A percentile compares a stretch with the other conserved stretches of the same genome.
Evolutionary conservation across 768 basidiomycete species (phyloP).

Genomic region (Sarcodon aspratus): DNA sequence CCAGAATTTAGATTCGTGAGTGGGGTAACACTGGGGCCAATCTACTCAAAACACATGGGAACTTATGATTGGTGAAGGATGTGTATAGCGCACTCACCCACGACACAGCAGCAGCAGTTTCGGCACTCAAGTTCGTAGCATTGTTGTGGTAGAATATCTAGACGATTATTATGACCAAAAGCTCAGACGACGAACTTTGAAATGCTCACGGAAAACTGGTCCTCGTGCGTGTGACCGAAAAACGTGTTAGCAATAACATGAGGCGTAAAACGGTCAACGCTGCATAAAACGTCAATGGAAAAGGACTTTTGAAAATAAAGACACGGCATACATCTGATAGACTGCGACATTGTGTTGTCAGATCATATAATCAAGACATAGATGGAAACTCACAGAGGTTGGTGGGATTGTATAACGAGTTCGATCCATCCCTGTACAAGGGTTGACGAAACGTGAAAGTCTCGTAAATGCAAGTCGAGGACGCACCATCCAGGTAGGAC

Average conservation of each 20-base stretch:
- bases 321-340: constrained; percentile 33
- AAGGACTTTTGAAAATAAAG: background rate
- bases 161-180: no score
- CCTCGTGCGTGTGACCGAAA: constrained; percentile 64
- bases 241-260: constrained; percentile 65
- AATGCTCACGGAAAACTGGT: constrained; percentile 45
- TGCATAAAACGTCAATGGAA: constrained; percentile 13
- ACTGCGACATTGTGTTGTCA: constrained; percentile 19
- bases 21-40: constrained; percentile 61
- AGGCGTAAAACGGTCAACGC: constrained; percentile 68
- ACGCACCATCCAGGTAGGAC: constrained; percentile 39
- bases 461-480: no score
- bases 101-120: constrained; percentile 42
- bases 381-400: constrained; percentile 43
- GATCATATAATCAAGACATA: constrained; percentile 24
- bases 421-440: constrained; percentile 42
- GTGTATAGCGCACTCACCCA: constrained; percentile 28
- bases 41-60: constrained; percentile 23
- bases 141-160: constrained; percentile 70
- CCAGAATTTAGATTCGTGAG: constrained; percentile 64
- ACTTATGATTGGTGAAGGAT: background rate
- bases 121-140: constrained; percentile 43
- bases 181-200: no score
- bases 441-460: no score
- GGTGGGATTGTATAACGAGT: constrained; percentile 52